Conservation (phyloP, 345 rosid genomes). For the Balakata baccata region DNA sequence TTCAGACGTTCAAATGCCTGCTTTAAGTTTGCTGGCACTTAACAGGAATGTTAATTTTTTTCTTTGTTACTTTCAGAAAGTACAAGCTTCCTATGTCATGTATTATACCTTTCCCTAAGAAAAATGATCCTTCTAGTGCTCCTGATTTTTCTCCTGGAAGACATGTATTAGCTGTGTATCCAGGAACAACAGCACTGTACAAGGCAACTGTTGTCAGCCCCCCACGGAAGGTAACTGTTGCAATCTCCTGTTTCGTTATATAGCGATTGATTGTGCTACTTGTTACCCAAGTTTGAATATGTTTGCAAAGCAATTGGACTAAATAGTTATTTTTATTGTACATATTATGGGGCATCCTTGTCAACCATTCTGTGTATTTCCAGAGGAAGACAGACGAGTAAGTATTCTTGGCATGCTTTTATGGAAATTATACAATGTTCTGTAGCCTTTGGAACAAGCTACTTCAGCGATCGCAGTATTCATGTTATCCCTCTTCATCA, state of each 20-base stretch:
- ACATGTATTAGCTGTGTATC: conserved; percentile 97
- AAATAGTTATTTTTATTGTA: conserved; percentile 23
- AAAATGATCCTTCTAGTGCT: conserved; percentile 52
- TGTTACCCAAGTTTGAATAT: neutral
- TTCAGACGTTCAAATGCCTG: neutral
- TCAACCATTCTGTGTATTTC: conserved; percentile 18
- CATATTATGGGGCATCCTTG: conserved; percentile 19
- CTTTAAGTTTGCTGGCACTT: neutral
- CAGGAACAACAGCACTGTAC: conserved; percentile 92
- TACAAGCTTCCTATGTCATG: conserved; percentile 79
- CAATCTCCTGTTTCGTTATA: neutral
- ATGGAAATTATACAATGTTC: too few relatives aligned
- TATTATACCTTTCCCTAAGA: conserved; percentile 82
- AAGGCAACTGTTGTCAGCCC: conserved; percentile 85
- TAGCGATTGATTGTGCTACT: neutral
- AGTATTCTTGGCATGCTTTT: conserved; percentile 30
- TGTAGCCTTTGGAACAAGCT: neutral
- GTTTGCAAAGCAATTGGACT: conserved; percentile 19
- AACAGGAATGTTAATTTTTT: conserved; percentile 13
- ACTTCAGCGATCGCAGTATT: neutral
- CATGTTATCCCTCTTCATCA: neutral
- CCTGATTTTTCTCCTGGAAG: conserved; percentile 64
- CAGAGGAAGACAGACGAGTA: conserved; percentile 95
- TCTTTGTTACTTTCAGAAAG: conserved; percentile 44
- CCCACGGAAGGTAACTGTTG: conserved; percentile 62